Percentiles rank a stretch among this genome's conserved stretches.
These are phyloP conservation scores for Alternaria rosae DNA, from an alignment of 2,329 filamentous ascomycete species.

Conservation along the genomic window DNA sequence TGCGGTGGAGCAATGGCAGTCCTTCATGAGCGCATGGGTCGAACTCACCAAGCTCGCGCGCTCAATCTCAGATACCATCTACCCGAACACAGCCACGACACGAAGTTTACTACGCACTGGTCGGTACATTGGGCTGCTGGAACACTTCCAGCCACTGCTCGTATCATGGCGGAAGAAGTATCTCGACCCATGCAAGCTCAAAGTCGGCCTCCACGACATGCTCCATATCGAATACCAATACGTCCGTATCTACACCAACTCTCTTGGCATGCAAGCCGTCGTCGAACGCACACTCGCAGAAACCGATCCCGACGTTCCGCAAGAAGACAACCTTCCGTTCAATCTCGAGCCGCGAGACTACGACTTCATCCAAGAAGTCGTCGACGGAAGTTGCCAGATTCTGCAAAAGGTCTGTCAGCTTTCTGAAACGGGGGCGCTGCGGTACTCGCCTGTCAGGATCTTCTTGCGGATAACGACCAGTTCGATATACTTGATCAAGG, in stretches of 20 bases:
- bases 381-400: constrained; percentile 62
- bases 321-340: constrained; percentile 51
- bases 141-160: constrained; percentile 55
- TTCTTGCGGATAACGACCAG: constrained; percentile 63
- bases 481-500: constrained; percentile 63
- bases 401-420: constrained; percentile 59
- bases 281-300: constrained; percentile 61
- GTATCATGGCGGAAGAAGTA: constrained; percentile 52
- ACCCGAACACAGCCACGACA: constrained; percentile 54
- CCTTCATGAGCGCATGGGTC: constrained; percentile 61
- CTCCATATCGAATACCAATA: constrained; percentile 62
- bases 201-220: constrained; percentile 54
- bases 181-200: constrained; percentile 48
- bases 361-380: constrained; percentile 64
- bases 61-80: constrained; percentile 62
- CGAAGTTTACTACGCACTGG: constrained; percentile 55
- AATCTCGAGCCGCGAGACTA: constrained; percentile 60
- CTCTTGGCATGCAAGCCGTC: constrained; percentile 64
- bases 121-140: constrained; percentile 59
- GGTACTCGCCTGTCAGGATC: constrained; percentile 62
- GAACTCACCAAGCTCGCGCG: constrained; percentile 55
- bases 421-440: constrained; percentile 55
- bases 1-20: constrained; percentile 57
- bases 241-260: constrained; percentile 54
- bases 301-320: constrained; percentile 47